Base-by-base conservation (phyloP, 1,284 basidiomycete genomes). In the Quambalaria eucalypti region DNA sequence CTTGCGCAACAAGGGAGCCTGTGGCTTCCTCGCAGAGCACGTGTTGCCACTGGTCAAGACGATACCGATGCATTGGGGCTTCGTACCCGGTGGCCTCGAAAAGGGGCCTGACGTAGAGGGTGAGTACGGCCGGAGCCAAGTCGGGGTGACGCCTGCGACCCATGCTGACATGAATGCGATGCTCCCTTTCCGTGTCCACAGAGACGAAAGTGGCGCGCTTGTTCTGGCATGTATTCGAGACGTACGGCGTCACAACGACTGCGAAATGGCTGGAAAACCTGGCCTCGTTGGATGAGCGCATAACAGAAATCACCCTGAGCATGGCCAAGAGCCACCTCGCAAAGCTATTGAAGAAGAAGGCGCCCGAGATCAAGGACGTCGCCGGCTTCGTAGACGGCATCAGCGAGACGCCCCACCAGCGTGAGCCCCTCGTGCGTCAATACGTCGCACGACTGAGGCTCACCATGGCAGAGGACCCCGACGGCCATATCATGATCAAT, bases 401-500 rank as follows among this genome's bases (percentile, higher is more conserved):
- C 36, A 39, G 36, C 10, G 21, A 4, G 16, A 39, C 36, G 4
- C 36, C 36, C 10, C 16, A 39, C 10, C 4, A 14, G 16, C 36
- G 36, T 21, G 36, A 39, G 10, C 36, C 16, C 16, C 36, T 21
- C 36, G 36, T 12, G 5, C 16, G 36, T 14, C 16, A 21, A 10
- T 67, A 72, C 55, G 51, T 65, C 10, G 28, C 56, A 7, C 62
- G 69, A 21, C 56, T 69, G 4, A 50, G 61, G 21, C 57, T 66
- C 2, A 53, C 53, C 1, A 53, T 47, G 9, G 28, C 30, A 2
- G 64, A 61, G 1, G 48, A 40, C 31, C 48, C 53, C 2, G 31
- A n/a, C n/a, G 76, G 76, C 1, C 71, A 82, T 79, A 25, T 77
- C 52, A 93, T 96, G 73, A 79, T 96, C 66, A 97, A 97, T 68